phyloP scores from a whole-genome alignment of 257 asterid species.

The Linaria vulgaris region DNA sequence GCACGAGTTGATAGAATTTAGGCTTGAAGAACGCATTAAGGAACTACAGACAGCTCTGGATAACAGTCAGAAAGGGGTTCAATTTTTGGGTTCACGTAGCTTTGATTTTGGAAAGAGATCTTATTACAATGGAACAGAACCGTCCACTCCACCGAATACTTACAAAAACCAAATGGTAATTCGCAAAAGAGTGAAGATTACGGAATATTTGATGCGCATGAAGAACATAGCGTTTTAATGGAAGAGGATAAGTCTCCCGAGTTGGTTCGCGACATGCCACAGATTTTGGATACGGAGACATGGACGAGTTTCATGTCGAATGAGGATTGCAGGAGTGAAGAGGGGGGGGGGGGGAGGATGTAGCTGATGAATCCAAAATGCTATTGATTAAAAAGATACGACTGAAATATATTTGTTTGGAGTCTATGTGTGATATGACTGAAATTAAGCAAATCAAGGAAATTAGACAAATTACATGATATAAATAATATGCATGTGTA shows the following conservation, averaged over 20 bases:
- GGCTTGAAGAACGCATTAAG: slow-evolving; percentile 51
- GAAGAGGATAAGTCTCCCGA: slow-evolving; percentile 14
- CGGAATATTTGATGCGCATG: neutral
- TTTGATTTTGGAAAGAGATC: slow-evolving; percentile 24
- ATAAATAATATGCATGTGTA: too few species aligned
- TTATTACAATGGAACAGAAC: slow-evolving; percentile 32
- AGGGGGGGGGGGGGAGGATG: too few species aligned
- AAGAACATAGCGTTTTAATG: neutral
- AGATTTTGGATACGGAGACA: slow-evolving; percentile 17
- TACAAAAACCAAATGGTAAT: slow-evolving; percentile 16
- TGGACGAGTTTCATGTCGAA: slow-evolving; percentile 25
- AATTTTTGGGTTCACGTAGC: slow-evolving; percentile 30
- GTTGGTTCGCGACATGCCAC: slow-evolving; percentile 15
- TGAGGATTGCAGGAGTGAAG: slow-evolving; percentile 35
- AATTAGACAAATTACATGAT: too few species aligned
- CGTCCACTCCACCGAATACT: slow-evolving; percentile 27
- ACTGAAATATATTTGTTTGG: too few species aligned
- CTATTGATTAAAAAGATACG: slow-evolving; percentile 40
- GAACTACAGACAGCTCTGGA: slow-evolving; percentile 57
- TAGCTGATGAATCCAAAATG: slow-evolving; percentile 36
- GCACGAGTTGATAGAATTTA: slow-evolving; percentile 59
- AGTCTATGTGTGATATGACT: too few species aligned
- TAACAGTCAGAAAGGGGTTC: slow-evolving; percentile 30
- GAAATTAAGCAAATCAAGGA: too few species aligned
- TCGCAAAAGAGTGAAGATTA: slow-evolving; percentile 4